These are phyloP conservation scores for Tricholoma saponaceum DNA, from an alignment of 768 basidiomycete genomes.

Conservation along the genomic window DNA sequence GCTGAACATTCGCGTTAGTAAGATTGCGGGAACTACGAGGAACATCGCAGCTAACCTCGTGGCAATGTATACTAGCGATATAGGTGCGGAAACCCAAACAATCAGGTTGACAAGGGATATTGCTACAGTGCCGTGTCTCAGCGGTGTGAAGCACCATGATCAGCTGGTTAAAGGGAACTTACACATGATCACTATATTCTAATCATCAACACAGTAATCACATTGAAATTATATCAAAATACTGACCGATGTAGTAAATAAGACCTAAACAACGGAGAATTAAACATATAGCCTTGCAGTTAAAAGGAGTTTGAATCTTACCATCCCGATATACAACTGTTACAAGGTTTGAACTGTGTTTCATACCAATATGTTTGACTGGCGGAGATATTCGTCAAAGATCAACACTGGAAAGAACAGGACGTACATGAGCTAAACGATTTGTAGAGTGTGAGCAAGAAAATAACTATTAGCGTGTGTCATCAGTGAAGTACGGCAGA, in stretches of 20 bases:
- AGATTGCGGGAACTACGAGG: too few relatives aligned
- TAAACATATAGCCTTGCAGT: not conserved
- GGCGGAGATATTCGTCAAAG: slow-evolving; percentile 7
- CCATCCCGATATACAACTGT: slow-evolving; percentile 13
- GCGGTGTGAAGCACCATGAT: not conserved
- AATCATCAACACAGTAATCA: not conserved
- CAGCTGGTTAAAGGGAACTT: slow-evolving; percentile 1
- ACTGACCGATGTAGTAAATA: slow-evolving; percentile 23
- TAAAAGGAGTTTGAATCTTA: not conserved
- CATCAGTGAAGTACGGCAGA: too few relatives aligned
- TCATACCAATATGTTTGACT: slow-evolving; percentile 1
- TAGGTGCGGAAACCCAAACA: slow-evolving; percentile 22
- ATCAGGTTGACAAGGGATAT: slow-evolving; percentile 21
- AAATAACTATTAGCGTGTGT: not conserved
- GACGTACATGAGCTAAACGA: not conserved
- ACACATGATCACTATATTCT: slow-evolving; percentile 19
- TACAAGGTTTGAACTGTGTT: not conserved
- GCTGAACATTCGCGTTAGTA: too few relatives aligned
- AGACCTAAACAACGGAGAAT: slow-evolving; percentile 12
- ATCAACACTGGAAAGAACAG: not conserved
- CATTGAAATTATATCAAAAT: not conserved
- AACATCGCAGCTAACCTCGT: slow-evolving; percentile 9
- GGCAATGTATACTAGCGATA: slow-evolving; percentile 20
- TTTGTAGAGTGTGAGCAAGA: slow-evolving; percentile 1
- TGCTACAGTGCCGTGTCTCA: slow-evolving; percentile 7